Evolutionary conservation across 2,329 filamentous ascomycete species (phyloP).

Genomic region (Xylariaceae sp.): DNA sequence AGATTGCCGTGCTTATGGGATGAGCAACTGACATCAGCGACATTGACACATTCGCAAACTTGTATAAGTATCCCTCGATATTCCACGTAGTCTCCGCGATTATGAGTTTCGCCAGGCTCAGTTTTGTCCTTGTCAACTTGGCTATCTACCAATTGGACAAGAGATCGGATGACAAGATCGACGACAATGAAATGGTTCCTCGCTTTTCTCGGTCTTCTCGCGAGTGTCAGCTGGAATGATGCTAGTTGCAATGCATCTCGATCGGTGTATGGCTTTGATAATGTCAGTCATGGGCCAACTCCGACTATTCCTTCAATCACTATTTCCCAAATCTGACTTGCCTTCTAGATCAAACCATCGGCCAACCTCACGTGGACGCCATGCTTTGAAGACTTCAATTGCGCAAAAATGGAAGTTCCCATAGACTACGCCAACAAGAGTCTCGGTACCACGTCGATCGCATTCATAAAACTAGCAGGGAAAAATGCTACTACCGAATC

Average conservation of each 20-base stretch:
- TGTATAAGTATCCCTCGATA: slow-evolving; percentile 18
- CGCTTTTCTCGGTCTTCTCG: slow-evolving; percentile 16
- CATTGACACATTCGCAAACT: slow-evolving; percentile 9
- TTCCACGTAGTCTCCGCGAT: slow-evolving; percentile 8
- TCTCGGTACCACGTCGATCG: slow-evolving; percentile 29
- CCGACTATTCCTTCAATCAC: neutral
- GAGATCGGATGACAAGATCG: no score
- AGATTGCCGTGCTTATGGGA: neutral
- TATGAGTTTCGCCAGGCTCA: neutral
- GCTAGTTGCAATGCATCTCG: slow-evolving; percentile 10
- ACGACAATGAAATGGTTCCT: slow-evolving; percentile 15
- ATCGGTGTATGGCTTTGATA: slow-evolving; percentile 24
- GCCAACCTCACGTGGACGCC: slow-evolving; percentile 31
- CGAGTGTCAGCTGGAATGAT: slow-evolving; percentile 24
- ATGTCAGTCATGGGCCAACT: slow-evolving; percentile 11
- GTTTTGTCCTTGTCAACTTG: no score
- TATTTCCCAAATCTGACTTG: slow-evolving; percentile 8
- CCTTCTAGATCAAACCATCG: slow-evolving; percentile 30
- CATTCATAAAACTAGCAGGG: slow-evolving; percentile 31
- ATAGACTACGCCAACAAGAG: slow-evolving; percentile 29
- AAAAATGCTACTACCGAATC: slow-evolving; percentile 31
- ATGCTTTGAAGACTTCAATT: slow-evolving; percentile 32
- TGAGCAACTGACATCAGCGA: neutral
- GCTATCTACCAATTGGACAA: no score
- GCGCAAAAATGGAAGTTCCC: slow-evolving; percentile 31